phyloP scores from a whole-genome alignment of 768 basidiomycete genomes.

The Phlebiopsis flavidoalba region DNA sequence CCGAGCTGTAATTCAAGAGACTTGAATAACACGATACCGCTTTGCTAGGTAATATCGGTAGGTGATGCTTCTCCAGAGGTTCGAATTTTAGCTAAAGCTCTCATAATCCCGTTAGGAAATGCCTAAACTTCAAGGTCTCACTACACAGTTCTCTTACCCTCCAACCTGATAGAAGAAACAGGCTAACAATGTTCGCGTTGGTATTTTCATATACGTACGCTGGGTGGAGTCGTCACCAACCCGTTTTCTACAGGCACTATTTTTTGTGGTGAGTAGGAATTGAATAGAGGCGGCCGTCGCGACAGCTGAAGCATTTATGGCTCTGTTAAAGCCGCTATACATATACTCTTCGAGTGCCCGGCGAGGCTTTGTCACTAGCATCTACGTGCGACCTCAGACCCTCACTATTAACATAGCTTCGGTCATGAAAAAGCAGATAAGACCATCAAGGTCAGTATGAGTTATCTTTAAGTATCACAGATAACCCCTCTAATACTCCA shows the following conservation, averaged over 20 bases:
- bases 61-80: not conserved
- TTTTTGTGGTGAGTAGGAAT: conserved; percentile 48
- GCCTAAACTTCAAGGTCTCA: conserved; percentile 27
- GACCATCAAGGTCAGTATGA: conserved; percentile 40
- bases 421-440: conserved; percentile 54
- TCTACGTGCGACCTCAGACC: conserved; percentile 7
- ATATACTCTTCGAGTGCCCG: conserved; percentile 63
- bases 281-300: too few species aligned
- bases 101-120: conserved; percentile 7
- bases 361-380: conserved; percentile 43
- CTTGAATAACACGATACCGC: not conserved
- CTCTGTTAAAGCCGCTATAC: conserved; percentile 39
- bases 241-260: conserved; percentile 42
- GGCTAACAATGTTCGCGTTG: conserved; percentile 15
- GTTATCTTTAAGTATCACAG: too few species aligned
- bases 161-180: conserved; percentile 21
- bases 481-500: not conserved
- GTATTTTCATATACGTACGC: not conserved
- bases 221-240: conserved; percentile 18
- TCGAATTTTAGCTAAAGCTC: too few species aligned
- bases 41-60: conserved; percentile 1
- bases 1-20: not conserved
- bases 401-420: conserved; percentile 23
- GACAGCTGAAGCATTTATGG: too few species aligned
- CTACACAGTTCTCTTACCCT: conserved; percentile 24